phyloP scores from a whole-genome alignment of 805 yeast species.

The Wickerhamiella vanderwaltii region DNA sequence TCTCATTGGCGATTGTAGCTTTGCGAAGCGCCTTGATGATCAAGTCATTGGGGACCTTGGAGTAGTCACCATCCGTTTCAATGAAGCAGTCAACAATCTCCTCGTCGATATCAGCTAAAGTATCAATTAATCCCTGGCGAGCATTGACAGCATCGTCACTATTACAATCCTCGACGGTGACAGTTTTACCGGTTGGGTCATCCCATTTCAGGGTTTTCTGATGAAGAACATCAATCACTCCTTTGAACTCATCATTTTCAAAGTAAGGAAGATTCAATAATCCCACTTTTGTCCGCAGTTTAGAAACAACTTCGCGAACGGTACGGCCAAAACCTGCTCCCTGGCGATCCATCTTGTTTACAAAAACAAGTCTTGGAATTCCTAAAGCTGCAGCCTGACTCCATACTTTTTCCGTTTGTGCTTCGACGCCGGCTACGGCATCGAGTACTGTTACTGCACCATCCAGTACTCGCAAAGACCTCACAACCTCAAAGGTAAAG shows the following conservation, averaged over 20 bases:
- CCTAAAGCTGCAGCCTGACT: constrained; percentile 55
- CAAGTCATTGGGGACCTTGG: constrained; percentile 42
- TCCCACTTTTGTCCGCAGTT: constrained; percentile 61
- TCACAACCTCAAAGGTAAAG: constrained; percentile 84
- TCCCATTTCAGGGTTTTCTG: constrained; percentile 42
- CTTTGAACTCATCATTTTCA: constrained; percentile 43
- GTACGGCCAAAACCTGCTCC: constrained; percentile 94
- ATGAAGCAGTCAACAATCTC: constrained; percentile 61
- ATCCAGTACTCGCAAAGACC: constrained; percentile 82
- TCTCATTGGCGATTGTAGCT: constrained; percentile 44
- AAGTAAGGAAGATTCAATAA: constrained; percentile 71
- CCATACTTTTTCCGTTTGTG: constrained; percentile 98
- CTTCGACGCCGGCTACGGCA: constrained; percentile 96
- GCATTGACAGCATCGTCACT: constrained; percentile 39
- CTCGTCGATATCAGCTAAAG: constrained; percentile 75
- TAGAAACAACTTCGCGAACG: constrained; percentile 67
- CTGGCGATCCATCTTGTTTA: constrained; percentile 91
- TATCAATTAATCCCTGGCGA: constrained; percentile 70
- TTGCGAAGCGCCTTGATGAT: constrained; percentile 50
- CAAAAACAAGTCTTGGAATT: constrained; percentile 68
- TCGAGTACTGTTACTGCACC: constrained; percentile 90
- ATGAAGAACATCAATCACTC: constrained; percentile 65
- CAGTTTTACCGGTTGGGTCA: constrained; percentile 37
- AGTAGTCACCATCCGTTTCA: constrained; percentile 39
- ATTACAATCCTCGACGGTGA: constrained; percentile 31